These are phyloP conservation scores for Talaromyces sp. DNA, from an alignment of 2,329 filamentous ascomycete genomes.

Conservation along the genomic window DNA sequence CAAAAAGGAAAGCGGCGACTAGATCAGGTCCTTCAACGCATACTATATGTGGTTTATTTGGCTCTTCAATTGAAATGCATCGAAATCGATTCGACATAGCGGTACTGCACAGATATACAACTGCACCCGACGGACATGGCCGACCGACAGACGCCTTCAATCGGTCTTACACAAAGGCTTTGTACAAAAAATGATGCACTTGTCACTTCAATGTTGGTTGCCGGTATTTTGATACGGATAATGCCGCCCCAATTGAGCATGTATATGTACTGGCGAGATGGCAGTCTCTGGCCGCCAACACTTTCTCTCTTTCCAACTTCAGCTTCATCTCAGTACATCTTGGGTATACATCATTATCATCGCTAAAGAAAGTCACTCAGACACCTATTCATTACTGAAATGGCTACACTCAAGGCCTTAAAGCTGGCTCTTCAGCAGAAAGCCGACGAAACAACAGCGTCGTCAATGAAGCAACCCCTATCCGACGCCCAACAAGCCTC, in stretches of 20 bases:
- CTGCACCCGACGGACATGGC: too few species aligned
- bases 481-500: not conserved
- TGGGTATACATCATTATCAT: not conserved
- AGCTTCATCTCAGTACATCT: not conserved
- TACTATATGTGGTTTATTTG: not conserved
- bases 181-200: not conserved
- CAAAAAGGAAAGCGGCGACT: too few species aligned
- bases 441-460: not conserved
- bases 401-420: not conserved
- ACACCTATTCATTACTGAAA: not conserved
- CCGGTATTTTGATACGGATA: not conserved
- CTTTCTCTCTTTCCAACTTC: not conserved
- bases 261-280: not conserved
- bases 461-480: not conserved
- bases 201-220: not conserved
- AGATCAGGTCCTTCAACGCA: too few species aligned
- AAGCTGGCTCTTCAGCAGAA: not conserved
- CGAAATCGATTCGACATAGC: not conserved
- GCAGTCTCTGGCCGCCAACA: not conserved
- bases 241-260: not conserved
- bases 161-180: not conserved
- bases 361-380: conserved; percentile 28
- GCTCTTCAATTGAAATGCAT: not conserved
- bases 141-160: too few species aligned
- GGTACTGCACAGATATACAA: too few species aligned